These are phyloP conservation scores for Penicillium verrucosum DNA, from an alignment of 2,329 filamentous ascomycete species.

Conservation along the genomic window DNA sequence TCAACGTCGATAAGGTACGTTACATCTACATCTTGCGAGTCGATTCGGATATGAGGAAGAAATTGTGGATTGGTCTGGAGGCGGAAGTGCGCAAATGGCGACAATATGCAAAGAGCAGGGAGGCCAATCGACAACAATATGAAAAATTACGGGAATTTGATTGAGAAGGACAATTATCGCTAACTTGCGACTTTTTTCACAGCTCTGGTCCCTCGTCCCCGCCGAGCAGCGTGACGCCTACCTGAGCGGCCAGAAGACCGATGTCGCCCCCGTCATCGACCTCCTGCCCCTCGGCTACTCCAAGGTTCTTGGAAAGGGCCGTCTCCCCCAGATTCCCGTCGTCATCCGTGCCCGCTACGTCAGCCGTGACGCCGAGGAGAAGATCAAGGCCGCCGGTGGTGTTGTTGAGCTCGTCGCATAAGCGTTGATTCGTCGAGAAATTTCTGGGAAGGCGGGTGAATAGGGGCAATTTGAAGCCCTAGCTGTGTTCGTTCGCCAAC, in stretches of 20 bases:
- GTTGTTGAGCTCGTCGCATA: conserved; percentile 94
- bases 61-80: conserved; percentile 3
- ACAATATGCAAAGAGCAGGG: neutral
- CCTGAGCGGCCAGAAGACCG: conserved; percentile 72
- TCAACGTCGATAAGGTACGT: conserved; percentile 97
- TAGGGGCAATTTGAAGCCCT: conserved; percentile 28
- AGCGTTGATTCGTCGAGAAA: conserved; percentile 35
- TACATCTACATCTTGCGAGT: conserved; percentile 13
- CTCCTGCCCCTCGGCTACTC: conserved; percentile 96
- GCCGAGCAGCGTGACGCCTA: conserved; percentile 90
- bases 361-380: conserved; percentile 93
- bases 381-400: conserved; percentile 97
- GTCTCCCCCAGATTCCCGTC: conserved; percentile 86
- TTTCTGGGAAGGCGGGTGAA: conserved; percentile 28
- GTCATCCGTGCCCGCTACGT: conserved; percentile 95
- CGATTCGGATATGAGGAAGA: conserved; percentile 6
- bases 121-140: neutral
- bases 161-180: conserved; percentile 9
- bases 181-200: conserved; percentile 18
- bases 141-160: neutral
- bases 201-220: conserved; percentile 96
- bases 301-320: conserved; percentile 98
- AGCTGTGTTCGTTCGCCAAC: conserved; percentile 27
- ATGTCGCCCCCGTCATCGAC: conserved; percentile 96
- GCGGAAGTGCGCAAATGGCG: neutral